A percentile compares a stretch with the other conserved stretches of the same genome.
Evolutionary conservation across 345 rosid species (phyloP).

Genomic region (Euphorbia pulcherrima): DNA sequence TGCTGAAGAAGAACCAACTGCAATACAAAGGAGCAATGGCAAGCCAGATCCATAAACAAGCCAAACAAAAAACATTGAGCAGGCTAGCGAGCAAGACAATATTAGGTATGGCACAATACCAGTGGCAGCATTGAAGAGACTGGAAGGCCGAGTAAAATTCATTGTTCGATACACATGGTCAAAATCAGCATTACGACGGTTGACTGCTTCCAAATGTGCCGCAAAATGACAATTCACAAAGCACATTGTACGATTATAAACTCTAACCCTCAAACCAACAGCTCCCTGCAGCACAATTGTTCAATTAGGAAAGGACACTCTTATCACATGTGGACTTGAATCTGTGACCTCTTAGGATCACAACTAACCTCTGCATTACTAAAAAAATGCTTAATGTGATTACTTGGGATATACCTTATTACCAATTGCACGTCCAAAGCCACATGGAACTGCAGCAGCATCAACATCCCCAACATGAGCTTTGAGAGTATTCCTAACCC

Average conservation of each 20-base stretch:
- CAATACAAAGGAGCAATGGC: conserved; percentile 73
- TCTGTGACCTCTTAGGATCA: no score
- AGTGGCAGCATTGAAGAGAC: conserved; percentile 43
- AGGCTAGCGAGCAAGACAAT: conserved; percentile 53
- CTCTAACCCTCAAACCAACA: conserved; percentile 71
- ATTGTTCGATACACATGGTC: conserved; percentile 65
- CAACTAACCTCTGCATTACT: no score
- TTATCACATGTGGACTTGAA: conserved; percentile 5
- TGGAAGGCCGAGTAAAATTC: conserved; percentile 50
- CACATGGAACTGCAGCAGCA: conserved; percentile 97
- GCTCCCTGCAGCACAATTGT: conserved; percentile 49
- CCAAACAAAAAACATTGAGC: conserved; percentile 58
- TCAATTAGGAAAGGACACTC: neutral
- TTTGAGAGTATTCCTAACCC: conserved; percentile 85
- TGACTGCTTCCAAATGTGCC: conserved; percentile 73
- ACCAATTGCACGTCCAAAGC: conserved; percentile 97
- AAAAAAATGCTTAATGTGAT: neutral
- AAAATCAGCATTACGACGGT: conserved; percentile 69
- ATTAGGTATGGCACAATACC: conserved; percentile 67
- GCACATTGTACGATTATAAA: conserved; percentile 58
- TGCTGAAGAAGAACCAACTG: conserved; percentile 66
- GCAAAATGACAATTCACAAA: conserved; percentile 78
- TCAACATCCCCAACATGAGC: conserved; percentile 87
- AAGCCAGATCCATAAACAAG: conserved; percentile 71
- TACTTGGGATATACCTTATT: conserved; percentile 55